A percentile compares a stretch with the other conserved stretches of the same genome.
Conservation (phyloP, 2,329 filamentous ascomycete genomes). For the Intubia oerlemansii region DNA sequence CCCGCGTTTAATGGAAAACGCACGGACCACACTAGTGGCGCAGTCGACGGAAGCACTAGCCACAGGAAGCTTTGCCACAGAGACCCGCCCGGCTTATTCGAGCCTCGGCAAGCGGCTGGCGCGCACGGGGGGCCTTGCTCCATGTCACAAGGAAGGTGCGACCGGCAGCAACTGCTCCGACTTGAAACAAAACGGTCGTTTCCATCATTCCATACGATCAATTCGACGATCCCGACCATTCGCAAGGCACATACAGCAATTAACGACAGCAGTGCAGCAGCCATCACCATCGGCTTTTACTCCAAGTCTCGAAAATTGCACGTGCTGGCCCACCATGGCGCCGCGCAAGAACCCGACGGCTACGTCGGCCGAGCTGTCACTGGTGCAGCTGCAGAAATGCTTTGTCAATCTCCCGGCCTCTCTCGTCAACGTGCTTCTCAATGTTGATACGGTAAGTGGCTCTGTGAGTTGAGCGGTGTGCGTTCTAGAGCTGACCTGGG, state of each 20-base stretch:
- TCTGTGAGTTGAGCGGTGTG: neutral
- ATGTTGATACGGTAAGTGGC: slow-evolving; percentile 65
- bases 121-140: no score
- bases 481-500: slow-evolving; percentile 15
- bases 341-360: slow-evolving; percentile 34
- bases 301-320: no score
- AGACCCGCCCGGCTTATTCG: neutral
- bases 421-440: slow-evolving; percentile 66
- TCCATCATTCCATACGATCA: no score
- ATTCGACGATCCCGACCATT: no score
- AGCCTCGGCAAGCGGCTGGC: slow-evolving; percentile 6
- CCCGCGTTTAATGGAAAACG: slow-evolving; percentile 9
- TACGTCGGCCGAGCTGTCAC: slow-evolving; percentile 60
- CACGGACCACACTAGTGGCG: slow-evolving; percentile 4
- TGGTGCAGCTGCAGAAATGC: slow-evolving; percentile 82
- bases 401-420: slow-evolving; percentile 79
- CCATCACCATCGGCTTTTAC: no score
- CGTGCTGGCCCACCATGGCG: slow-evolving; percentile 18
- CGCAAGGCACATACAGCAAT: no score
- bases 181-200: no score
- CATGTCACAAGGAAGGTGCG: no score
- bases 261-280: no score
- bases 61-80: slow-evolving; percentile 1
- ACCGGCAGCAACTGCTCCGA: no score
- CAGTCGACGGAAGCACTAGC: slow-evolving; percentile 3